Conservation (phyloP, 495 filamentous ascomycete genomes). For the Penicillium antarcticum region DNA sequence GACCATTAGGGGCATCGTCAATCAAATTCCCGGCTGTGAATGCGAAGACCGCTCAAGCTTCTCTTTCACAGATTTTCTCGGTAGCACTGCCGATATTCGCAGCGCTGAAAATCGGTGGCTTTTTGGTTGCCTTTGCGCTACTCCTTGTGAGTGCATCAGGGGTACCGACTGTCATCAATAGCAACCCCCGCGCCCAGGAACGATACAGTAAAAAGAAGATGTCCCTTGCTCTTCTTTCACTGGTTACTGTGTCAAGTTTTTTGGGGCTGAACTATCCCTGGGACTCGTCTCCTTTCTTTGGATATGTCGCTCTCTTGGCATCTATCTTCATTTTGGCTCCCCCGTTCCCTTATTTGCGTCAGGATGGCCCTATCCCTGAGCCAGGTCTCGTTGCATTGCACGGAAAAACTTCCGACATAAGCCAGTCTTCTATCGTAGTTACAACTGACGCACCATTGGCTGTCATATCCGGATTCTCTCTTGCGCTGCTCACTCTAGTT, state of each 20-base stretch:
- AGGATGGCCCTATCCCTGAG: slow-evolving; percentile 20
- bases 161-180: slow-evolving; percentile 25
- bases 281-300: slow-evolving; percentile 33
- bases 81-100: slow-evolving; percentile 57
- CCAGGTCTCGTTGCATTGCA: slow-evolving; percentile 25
- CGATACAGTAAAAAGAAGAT: slow-evolving; percentile 29
- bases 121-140: slow-evolving; percentile 48
- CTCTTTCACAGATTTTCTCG: slow-evolving; percentile 25
- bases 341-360: slow-evolving; percentile 33
- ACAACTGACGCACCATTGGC: slow-evolving; percentile 30
- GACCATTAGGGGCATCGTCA: slow-evolving; percentile 2
- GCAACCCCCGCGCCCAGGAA: slow-evolving; percentile 7
- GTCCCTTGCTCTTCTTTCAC: slow-evolving; percentile 25
- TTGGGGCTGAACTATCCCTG: slow-evolving; percentile 33
- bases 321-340: slow-evolving; percentile 43
- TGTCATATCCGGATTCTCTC: slow-evolving; percentile 22
- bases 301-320: slow-evolving; percentile 43
- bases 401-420: slow-evolving; percentile 7
- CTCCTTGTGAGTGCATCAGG: slow-evolving; percentile 45
- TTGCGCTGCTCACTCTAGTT: slow-evolving; percentile 21
- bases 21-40: slow-evolving; percentile 18
- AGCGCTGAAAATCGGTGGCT: slow-evolving; percentile 52
- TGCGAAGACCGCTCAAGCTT: slow-evolving; percentile 8
- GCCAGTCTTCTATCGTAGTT: slow-evolving; percentile 10
- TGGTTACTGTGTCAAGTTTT: slow-evolving; percentile 26